Evolutionary conservation across 2,329 filamentous ascomycete species (phyloP).

Genomic region (Botrytis aclada): DNA sequence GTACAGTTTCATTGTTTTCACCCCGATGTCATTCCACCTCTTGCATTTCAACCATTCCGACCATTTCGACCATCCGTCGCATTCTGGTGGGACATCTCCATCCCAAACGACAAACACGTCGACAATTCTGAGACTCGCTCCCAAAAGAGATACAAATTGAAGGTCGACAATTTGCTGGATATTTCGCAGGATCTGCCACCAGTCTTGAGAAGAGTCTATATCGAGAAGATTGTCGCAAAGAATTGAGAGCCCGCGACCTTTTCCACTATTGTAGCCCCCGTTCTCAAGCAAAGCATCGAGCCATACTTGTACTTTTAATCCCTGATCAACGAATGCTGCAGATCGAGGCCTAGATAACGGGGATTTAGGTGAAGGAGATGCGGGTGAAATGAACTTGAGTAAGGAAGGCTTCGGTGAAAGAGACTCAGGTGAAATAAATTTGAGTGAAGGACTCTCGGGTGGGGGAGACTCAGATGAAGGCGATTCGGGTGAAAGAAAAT

Average conservation of each 20-base stretch:
- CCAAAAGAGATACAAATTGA: background rate
- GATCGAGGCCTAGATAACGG: background rate
- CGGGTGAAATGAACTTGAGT: too few species aligned
- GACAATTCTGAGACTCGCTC: background rate
- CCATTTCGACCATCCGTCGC: background rate
- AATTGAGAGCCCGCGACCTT: background rate
- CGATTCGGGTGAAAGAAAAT: too few species aligned
- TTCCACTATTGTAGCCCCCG: background rate
- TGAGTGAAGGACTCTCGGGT: too few species aligned
- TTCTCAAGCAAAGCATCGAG: background rate
- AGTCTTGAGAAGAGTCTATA: background rate
- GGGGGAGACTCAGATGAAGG: too few species aligned
- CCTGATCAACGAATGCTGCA: background rate
- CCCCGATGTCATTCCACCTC: background rate
- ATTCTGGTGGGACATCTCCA: background rate
- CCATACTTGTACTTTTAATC: background rate
- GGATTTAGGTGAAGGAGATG: background rate
- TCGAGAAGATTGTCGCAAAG: background rate
- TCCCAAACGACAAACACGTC: background rate
- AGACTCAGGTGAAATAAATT: too few species aligned
- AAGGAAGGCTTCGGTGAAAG: too few species aligned
- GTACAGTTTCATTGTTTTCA: background rate
- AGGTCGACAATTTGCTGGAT: background rate
- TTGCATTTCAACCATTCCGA: background rate
- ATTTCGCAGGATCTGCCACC: background rate